Evolutionary conservation across 2,329 filamentous ascomycete species (phyloP), one percentile per base, ranked within the genome.

Genomic region (Mariannaea elegans): DNA sequence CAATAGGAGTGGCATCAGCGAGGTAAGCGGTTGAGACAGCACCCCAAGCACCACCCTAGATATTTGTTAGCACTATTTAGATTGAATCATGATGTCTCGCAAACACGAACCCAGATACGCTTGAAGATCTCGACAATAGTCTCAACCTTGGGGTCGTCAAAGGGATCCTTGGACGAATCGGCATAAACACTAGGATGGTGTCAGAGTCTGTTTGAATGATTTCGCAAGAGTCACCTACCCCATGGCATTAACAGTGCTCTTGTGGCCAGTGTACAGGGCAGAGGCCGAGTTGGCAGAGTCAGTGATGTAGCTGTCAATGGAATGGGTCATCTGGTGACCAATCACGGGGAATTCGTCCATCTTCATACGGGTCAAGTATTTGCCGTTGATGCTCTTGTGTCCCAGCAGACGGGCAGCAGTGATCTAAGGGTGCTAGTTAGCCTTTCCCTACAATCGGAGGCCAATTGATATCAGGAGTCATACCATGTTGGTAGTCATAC

Each of bases 251-350:
- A 94, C 91, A 0, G 87, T 90, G 71, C 87, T 90, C 83, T 95
- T 95, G 81, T 95, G 92, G 31, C 92, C 92, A 21, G 86, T 88
- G 79, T 94, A 95, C 16, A 95, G 81, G 14, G 92, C 90, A 41
- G 90, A 92, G 4, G 92, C 92, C 5, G 90, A 93, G 78, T 95
- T 95, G 77, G 92, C 92, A 61, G 89, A 92, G 75, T 95, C 92
- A 34, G 92, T 95, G 73, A 95, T 94, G 82, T 91, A 94, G 48
- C 83, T 88, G 78, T 94, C 91, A 72, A 95, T 87, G 1, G 91
- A 94, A 77, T 94, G 91, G 10, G 92, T 94, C 89, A 95, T 94
- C 78, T 94, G 92, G 75, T 96, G 92, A 18, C 92, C 92, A 10
- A 94, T 73, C n/a, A 94, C 85, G 3, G 92, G 92, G 77, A 95